Conservation (phyloP, 2,329 filamentous ascomycete genomes). For the Endoconidiophora polonica region DNA sequence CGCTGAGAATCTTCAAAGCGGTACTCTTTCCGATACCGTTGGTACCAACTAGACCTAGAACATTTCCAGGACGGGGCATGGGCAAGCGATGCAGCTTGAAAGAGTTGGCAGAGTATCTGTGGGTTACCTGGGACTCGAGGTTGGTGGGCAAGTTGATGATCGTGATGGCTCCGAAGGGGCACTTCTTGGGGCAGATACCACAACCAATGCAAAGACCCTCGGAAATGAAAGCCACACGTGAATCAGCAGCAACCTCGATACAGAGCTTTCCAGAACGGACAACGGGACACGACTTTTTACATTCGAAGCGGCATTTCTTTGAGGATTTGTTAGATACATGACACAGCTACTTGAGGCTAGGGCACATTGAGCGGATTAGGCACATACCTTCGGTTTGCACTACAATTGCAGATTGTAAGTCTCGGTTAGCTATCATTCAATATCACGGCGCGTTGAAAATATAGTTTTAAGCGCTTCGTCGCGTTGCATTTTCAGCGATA, state of each 20-base stretch:
- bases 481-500: neutral
- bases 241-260: slow-evolving; percentile 78
- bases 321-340: slow-evolving; percentile 16
- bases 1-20: slow-evolving; percentile 95
- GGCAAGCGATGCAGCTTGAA: slow-evolving; percentile 98
- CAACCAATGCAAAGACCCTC: slow-evolving; percentile 93
- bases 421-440: slow-evolving; percentile 1
- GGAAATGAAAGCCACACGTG: slow-evolving; percentile 95
- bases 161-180: slow-evolving; percentile 94
- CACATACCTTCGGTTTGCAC: slow-evolving; percentile 70
- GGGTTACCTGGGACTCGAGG: slow-evolving; percentile 93
- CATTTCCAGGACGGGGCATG: slow-evolving; percentile 87
- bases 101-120: slow-evolving; percentile 97
- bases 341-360: slow-evolving; percentile 12
- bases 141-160: slow-evolving; percentile 99
- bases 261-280: slow-evolving; percentile 94
- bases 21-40: slow-evolving; percentile 99
- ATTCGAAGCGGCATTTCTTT: slow-evolving; percentile 96
- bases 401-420: slow-evolving; percentile 21
- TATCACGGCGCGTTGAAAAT: neutral
- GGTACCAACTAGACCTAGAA: slow-evolving; percentile 89
- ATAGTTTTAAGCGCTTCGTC: neutral
- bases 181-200: slow-evolving; percentile 99
- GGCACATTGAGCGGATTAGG: neutral
- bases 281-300: slow-evolving; percentile 96